These are phyloP conservation scores for Cyclospora cayetanensis DNA, from an alignment of 169 alveolate genomes.

Conservation along the genomic window DNA sequence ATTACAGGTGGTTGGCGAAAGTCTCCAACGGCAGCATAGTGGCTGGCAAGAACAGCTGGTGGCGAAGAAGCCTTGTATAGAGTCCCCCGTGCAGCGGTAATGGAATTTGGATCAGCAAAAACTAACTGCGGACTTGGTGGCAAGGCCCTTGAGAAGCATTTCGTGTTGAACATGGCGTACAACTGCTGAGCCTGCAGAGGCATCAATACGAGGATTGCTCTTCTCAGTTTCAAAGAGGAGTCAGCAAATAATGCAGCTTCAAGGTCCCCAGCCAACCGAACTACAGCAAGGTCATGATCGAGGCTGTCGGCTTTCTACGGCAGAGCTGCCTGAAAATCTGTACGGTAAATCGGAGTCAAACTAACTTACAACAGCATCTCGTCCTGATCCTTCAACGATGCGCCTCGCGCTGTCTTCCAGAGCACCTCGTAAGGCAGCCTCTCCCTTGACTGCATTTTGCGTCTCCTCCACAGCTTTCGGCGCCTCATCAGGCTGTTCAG, in stretches of 20 bases:
- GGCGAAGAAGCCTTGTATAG: slow-evolving; percentile 11
- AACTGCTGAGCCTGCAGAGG: not conserved
- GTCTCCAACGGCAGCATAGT: not conserved
- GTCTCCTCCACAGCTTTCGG: not conserved
- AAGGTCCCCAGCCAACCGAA: too few relatives aligned
- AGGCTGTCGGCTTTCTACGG: too few relatives aligned
- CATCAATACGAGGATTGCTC: too few relatives aligned
- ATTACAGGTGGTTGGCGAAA: slow-evolving; percentile 16
- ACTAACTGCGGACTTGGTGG: slow-evolving; percentile 8
- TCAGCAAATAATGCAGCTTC: too few relatives aligned
- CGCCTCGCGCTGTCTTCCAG: not conserved
- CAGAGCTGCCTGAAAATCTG: too few relatives aligned
- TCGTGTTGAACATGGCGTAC: not conserved
- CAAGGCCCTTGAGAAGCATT: slow-evolving; percentile 10
- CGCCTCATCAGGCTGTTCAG: not conserved
- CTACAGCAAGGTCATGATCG: too few relatives aligned
- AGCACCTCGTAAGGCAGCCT: not conserved
- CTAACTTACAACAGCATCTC: too few relatives aligned
- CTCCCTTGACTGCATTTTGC: not conserved
- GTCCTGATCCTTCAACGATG: not conserved
- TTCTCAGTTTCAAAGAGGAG: too few relatives aligned
- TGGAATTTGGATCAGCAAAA: not conserved
- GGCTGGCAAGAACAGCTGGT: not conserved
- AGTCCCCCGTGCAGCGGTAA: not conserved
- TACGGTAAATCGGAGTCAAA: too few relatives aligned